Base-by-base conservation (phyloP, 2,329 filamentous ascomycete species). In the Hymenoscyphus fructigenus region DNA sequence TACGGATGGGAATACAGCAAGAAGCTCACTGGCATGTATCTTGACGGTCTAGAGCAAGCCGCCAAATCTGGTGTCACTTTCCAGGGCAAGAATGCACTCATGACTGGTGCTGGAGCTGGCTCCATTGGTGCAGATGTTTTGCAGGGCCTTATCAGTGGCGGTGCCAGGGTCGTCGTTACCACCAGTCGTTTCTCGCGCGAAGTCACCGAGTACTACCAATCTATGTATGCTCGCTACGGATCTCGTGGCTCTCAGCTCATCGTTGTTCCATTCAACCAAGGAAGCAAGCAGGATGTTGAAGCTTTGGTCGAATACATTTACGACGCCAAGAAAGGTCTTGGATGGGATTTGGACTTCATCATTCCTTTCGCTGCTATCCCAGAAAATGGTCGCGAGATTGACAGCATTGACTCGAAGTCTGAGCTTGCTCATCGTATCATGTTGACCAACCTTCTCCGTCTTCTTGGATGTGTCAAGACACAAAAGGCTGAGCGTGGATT, bases 1-100 rank as follows among this genome's bases (percentile, higher is more conserved):
- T 91, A 97, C 75, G 94, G 94, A 67, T 99, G 95, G 95, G 93
- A 98, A 76, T 99, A 98, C 83, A 98, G 92, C 87, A 99, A 98
- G 86, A 97, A 96, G 83, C 86, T 99, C 65, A 98, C 95, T 28
- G 91, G 92, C 64, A 80, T 93, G 72, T 99, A 99, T 77, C 87
- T 99, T 38, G 92, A 97, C 76, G 93, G 92, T 68, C 81, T 99
- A 36, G 93, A 97, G 81, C 87, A 93, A 68, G 93, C 93, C 70
- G 95, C 95, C 69, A 91, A 88, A 74, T 84, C 87, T 63, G 95
- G 95, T 78, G 88, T 99, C 66, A 95, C 89, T 57, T 99, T 96
- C 83, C 87, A 93, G 76, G 92, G 91, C 80, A 98, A 97, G 84
- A 92, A 98, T 75, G 94, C 91, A 58, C 86, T 99, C 71, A 99